These are phyloP conservation scores for Dissophora ornata DNA, from an alignment of 192 early-diverging fungal species.

Conservation along the genomic window DNA sequence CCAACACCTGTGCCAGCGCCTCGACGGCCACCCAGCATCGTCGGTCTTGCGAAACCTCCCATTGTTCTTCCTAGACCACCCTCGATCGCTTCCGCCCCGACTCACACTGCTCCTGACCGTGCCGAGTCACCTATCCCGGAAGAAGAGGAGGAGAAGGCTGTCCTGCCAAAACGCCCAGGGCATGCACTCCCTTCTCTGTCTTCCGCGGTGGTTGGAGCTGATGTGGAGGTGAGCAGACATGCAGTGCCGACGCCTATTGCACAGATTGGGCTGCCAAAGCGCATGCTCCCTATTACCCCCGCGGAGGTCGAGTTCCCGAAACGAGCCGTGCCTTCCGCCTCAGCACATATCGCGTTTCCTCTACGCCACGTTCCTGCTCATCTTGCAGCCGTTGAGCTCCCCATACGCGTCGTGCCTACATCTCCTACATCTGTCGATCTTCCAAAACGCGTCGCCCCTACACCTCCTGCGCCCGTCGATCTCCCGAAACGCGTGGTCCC, in stretches of 20 bases:
- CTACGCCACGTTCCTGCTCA: too few relatives aligned
- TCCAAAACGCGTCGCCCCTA: not conserved
- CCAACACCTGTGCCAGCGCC: slow-evolving; percentile 7
- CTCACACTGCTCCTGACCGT: not conserved
- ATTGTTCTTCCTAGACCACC: not conserved
- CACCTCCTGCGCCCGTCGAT: not conserved
- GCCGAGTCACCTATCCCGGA: not conserved
- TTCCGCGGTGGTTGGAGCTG: too few relatives aligned
- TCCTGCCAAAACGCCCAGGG: slow-evolving; percentile 4
- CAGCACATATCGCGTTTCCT: too few relatives aligned
- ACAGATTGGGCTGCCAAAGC: too few relatives aligned
- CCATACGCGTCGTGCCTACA: too few relatives aligned
- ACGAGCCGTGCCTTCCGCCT: slow-evolving; percentile 5
- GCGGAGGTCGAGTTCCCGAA: slow-evolving; percentile 1
- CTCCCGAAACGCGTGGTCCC: not conserved
- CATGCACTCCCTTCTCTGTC: not conserved
- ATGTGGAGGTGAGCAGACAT: too few relatives aligned
- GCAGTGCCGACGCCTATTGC: too few relatives aligned
- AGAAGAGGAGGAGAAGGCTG: too few relatives aligned
- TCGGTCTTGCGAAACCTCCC: slow-evolving; percentile 17
- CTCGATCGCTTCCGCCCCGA: slow-evolving; percentile 4
- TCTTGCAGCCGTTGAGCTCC: too few relatives aligned
- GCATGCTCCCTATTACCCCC: too few relatives aligned
- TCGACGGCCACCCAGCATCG: slow-evolving; percentile 6
- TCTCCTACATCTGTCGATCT: not conserved